These are phyloP conservation scores for Taxillus chinensis DNA, from an alignment of 164 flowering plant genomes.

Conservation along the genomic window DNA sequence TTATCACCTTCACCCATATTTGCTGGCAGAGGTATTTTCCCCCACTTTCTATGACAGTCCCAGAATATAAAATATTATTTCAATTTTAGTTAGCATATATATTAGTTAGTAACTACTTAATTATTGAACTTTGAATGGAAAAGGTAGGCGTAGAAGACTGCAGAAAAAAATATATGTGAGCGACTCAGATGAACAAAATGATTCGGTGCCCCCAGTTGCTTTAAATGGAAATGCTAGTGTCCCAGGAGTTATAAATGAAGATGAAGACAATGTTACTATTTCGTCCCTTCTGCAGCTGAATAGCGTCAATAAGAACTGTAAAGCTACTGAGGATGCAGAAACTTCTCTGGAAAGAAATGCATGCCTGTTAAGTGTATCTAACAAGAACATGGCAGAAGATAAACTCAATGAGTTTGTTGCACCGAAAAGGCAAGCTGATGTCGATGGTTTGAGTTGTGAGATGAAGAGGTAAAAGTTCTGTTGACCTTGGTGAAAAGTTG, in stretches of 20 bases:
- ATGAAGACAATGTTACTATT: conserved; percentile 17
- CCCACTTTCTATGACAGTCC: no score
- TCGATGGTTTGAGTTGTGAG: neutral
- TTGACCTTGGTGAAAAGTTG: neutral
- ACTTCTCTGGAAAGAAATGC: neutral
- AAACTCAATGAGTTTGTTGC: neutral
- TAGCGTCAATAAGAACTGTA: neutral
- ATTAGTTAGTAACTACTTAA: no score
- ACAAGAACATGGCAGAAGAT: conserved; percentile 1
- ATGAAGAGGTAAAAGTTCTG: conserved; percentile 10
- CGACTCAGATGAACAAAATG: conserved; percentile 19
- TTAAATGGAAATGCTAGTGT: neutral
- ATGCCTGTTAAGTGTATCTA: neutral
- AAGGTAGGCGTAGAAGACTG: conserved; percentile 13
- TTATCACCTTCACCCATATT: conserved; percentile 17
- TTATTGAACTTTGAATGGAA: neutral
- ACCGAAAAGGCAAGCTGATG: neutral
- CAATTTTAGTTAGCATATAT: no score
- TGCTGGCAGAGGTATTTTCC: conserved; percentile 10
- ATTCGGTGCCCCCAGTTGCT: conserved; percentile 2
- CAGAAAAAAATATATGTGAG: conserved; percentile 19
- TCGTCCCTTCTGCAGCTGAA: conserved; percentile 11
- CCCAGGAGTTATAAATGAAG: conserved; percentile 11
- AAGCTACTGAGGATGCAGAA: conserved; percentile 1
- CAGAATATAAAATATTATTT: no score